Evolutionary conservation across 2,329 filamentous ascomycete genomes (phyloP), one percentile per base, ranked within the genome.

Genomic region (Colletotrichum sp.): DNA sequence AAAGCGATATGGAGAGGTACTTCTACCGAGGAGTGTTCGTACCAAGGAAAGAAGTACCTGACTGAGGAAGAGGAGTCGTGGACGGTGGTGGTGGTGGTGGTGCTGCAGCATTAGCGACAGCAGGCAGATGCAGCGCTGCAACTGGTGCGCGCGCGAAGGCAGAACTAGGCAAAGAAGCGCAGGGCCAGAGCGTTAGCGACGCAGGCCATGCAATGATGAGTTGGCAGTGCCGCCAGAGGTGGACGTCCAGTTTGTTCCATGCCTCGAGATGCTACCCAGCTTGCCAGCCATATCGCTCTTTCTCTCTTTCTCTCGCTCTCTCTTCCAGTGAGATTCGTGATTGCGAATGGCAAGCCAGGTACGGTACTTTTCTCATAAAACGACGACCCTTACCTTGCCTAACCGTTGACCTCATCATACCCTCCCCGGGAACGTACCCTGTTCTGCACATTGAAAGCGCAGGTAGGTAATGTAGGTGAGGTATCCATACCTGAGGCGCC

Each of bases 131-230:
- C 63, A 75, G 68, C 69, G 36, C 68, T 60, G 70, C 68, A 38
- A 32, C 61, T 72, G 73, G 63, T 74, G 70, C 63, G 81, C 80
- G 79, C 81, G 81, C 83, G 83, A 85, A 83, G 83, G 34, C 64
- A 70, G 83, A 84, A 83, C 83, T 84, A 85, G 84, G 84, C 82
- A 84, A 81, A 84, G 64, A 72, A 82, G 82, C 83, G 82, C 82
- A 84, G 85, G 85, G 81, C 83, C 84, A 84, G 82, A 85, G 85
- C 38, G 13, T 43, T 43, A 43, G 38, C 38, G 84, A 85, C 87
- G 89, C 88, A 94, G 93, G 93, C 92, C 89, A 94, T 93, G 93
- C 92, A 94, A 85, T 92, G 92, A 94, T 94, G 93, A 92, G 93
- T 91, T 94, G 93, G 92, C 93, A 94, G 85, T 91, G 89, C 90